Evolutionary conservation across 352 stramenopile species (phyloP).

Genomic region (Blastocystis sp.): DNA sequence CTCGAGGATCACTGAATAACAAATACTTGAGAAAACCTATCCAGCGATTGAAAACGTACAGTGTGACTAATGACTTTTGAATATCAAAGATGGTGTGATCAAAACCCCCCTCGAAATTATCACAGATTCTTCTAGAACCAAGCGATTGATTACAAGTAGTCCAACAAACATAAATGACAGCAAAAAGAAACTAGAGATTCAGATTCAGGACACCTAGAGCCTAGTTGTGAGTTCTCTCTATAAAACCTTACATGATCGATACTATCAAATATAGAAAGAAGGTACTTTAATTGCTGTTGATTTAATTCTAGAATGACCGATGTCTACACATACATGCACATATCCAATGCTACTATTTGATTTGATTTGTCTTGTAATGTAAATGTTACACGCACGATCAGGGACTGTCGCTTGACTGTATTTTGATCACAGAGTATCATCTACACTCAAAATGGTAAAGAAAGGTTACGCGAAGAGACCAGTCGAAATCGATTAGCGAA

Average conservation of each 20-base stretch:
- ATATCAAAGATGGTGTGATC: neutral
- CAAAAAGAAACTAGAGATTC: neutral
- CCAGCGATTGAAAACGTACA: neutral
- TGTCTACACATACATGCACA: neutral
- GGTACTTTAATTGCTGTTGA: neutral
- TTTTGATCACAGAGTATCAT: constrained; percentile 12
- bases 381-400: neutral
- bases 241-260: constrained; percentile 22
- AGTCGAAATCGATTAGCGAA: neutral
- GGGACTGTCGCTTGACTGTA: neutral
- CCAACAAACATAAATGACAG: neutral
- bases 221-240: neutral
- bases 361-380: neutral
- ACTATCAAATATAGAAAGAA: constrained; percentile 17
- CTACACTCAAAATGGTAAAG: neutral
- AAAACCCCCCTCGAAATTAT: neutral
- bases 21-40: neutral
- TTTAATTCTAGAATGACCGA: neutral
- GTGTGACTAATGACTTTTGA: neutral
- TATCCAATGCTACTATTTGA: neutral
- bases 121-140: neutral
- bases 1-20: neutral
- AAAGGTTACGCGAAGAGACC: neutral
- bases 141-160: neutral
- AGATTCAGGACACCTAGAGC: constrained; percentile 16